These are phyloP conservation scores for Pichia cabralensis DNA, from an alignment of 805 yeast species.

Conservation along the genomic window DNA sequence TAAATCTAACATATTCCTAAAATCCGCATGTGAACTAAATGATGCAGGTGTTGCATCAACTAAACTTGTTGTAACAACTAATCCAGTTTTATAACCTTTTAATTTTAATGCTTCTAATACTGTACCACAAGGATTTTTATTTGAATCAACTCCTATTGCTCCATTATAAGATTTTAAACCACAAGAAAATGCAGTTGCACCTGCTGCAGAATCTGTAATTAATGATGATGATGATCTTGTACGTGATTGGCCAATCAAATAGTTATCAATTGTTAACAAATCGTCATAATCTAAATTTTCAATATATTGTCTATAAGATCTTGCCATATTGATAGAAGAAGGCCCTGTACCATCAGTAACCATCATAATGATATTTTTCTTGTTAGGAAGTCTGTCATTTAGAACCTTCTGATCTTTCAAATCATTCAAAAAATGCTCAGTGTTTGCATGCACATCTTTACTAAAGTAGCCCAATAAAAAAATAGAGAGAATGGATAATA, in stretches of 20 bases:
- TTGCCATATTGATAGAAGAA: conserved; percentile 68
- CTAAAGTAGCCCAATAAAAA: conserved; percentile 1
- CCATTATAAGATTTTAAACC: conserved; percentile 79
- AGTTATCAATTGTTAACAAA: conserved; percentile 45
- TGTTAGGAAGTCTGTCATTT: too few relatives aligned
- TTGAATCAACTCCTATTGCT: conserved; percentile 77
- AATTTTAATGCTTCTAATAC: conserved; percentile 79
- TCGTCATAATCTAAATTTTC: conserved; percentile 46
- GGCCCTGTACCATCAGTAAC: conserved; percentile 98
- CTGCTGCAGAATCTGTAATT: conserved; percentile 94
- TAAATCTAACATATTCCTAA: conserved; percentile 68
- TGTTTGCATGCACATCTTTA: conserved; percentile 1
- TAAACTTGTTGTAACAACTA: conserved; percentile 85
- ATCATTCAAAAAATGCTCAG: neutral
- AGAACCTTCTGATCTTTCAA: neutral
- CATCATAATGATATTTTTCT: conserved; percentile 75
- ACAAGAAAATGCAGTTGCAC: conserved; percentile 90
- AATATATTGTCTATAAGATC: conserved; percentile 60
- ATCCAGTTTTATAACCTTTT: conserved; percentile 73
- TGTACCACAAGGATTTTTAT: conserved; percentile 73
- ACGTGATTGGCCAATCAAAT: conserved; percentile 73
- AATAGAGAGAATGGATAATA: conserved; percentile 1
- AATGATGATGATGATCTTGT: conserved; percentile 70
- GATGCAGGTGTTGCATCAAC: conserved; percentile 96
- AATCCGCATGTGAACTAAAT: conserved; percentile 70